phyloP scores from a whole-genome alignment of 306 rosid genomes.

The Abrus precatorius region DNA sequence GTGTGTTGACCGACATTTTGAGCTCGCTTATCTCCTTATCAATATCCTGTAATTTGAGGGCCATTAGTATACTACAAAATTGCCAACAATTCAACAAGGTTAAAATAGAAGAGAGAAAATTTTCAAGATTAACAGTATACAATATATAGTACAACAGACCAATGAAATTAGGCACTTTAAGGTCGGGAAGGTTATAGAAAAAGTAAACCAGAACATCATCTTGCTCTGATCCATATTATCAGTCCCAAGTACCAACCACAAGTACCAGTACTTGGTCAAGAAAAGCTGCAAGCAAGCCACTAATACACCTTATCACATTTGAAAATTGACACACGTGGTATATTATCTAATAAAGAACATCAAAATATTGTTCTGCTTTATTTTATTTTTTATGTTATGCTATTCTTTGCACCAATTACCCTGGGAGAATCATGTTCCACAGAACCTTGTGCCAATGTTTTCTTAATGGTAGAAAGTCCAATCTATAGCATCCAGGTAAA shows the following conservation, averaged over 20 bases:
- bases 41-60: conserved; percentile 73
- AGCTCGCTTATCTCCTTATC: conserved; percentile 96
- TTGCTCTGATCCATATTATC: conserved; percentile 12
- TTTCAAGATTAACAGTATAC: not conserved
- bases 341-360: conserved; percentile 24
- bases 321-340: not conserved
- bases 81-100: conserved; percentile 14
- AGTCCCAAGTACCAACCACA: conserved; percentile 14
- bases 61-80: conserved; percentile 4
- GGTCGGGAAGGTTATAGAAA: conserved; percentile 6
- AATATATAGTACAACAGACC: not conserved
- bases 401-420: conserved; percentile 13
- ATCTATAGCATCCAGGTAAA: conserved; percentile 26
- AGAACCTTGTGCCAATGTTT: conserved; percentile 32
- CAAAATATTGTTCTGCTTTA: conserved; percentile 5
- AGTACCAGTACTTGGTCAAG: not conserved
- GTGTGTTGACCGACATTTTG: conserved; percentile 93
- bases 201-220: conserved; percentile 21
- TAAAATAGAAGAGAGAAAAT: not conserved
- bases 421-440: not conserved
- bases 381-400: conserved; percentile 27
- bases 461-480: conserved; percentile 1
- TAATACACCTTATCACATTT: not conserved
- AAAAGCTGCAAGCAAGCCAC: conserved; percentile 9
- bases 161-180: conserved; percentile 7